A percentile compares a stretch with the other conserved stretches of the same genome.
phyloP scores from a whole-genome alignment of 208 protist species.

The Leishmania major region DNA sequence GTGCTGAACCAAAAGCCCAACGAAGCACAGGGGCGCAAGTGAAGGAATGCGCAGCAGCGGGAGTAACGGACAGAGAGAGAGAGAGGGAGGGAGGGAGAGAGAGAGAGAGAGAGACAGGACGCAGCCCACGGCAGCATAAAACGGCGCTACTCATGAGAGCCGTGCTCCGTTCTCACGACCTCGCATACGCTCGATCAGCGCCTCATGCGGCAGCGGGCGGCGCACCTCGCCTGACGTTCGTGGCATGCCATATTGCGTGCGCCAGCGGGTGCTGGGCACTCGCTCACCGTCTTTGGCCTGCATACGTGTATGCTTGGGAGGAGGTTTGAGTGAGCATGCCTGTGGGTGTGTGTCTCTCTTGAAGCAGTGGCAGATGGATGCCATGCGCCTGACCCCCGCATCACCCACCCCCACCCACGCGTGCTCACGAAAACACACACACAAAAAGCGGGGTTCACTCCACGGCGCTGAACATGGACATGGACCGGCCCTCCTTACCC shows the following conservation, averaged over 20 bases:
- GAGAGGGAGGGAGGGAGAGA: too few relatives aligned
- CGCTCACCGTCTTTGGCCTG: background rate
- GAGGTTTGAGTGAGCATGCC: background rate
- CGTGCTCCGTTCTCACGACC: background rate
- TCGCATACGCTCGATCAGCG: background rate
- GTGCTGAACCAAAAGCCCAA: constrained; percentile 15
- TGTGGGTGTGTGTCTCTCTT: background rate
- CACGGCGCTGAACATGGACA: too few relatives aligned
- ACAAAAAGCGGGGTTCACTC: too few relatives aligned
- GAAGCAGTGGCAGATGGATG: background rate
- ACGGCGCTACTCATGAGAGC: background rate
- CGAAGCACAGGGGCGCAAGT: background rate
- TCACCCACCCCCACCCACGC: background rate
- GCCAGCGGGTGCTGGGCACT: background rate
- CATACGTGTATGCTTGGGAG: background rate
- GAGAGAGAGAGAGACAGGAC: background rate
- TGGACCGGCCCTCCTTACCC: too few relatives aligned
- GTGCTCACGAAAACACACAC: background rate
- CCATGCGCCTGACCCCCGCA: background rate
- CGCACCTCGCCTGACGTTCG: background rate
- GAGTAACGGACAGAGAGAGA: background rate
- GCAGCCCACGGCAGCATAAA: background rate
- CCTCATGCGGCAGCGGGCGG: background rate
- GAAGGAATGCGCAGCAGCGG: background rate
- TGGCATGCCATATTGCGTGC: background rate